phyloP scores from a whole-genome alignment of 768 basidiomycete species.

The Kwoniella botswanensis region DNA sequence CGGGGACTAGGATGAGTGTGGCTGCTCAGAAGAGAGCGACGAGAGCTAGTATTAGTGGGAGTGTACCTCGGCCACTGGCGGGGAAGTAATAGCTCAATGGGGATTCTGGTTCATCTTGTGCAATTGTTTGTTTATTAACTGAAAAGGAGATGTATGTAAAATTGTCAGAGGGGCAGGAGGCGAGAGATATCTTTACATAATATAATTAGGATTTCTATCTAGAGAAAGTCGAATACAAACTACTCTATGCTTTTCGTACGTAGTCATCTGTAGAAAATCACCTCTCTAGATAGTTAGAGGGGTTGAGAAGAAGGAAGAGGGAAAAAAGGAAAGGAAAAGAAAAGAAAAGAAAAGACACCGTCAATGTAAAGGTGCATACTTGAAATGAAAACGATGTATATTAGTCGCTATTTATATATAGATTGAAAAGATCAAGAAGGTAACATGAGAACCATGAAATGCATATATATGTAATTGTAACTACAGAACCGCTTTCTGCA shows the following conservation, averaged over 20 bases:
- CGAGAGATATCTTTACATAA: too few relatives aligned
- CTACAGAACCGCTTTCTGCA: too few relatives aligned
- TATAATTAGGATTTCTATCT: too few relatives aligned
- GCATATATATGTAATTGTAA: constrained; percentile 6
- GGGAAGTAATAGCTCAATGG: background rate
- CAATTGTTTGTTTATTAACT: too few relatives aligned
- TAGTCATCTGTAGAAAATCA: too few relatives aligned
- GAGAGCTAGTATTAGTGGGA: constrained; percentile 25
- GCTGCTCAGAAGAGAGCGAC: constrained; percentile 23
- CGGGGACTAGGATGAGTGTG: constrained; percentile 23
- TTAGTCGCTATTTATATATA: background rate
- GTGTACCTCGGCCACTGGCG: background rate
- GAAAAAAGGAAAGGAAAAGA: background rate
- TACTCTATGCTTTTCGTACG: too few relatives aligned
- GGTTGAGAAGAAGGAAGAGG: background rate
- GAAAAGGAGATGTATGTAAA: background rate
- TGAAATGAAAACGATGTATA: background rate
- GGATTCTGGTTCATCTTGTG: too few relatives aligned
- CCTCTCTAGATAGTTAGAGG: too few relatives aligned
- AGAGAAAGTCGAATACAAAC: too few relatives aligned
- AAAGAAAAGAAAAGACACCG: constrained; percentile 7
- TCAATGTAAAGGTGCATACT: constrained; percentile 18
- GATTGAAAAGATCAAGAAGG: background rate
- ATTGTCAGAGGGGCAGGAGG: background rate
- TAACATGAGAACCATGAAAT: background rate